A percentile compares a stretch with the other conserved stretches of the same genome.
Conservation (phyloP, 2,329 filamentous ascomycete genomes). For the Orbilia oligospora region DNA sequence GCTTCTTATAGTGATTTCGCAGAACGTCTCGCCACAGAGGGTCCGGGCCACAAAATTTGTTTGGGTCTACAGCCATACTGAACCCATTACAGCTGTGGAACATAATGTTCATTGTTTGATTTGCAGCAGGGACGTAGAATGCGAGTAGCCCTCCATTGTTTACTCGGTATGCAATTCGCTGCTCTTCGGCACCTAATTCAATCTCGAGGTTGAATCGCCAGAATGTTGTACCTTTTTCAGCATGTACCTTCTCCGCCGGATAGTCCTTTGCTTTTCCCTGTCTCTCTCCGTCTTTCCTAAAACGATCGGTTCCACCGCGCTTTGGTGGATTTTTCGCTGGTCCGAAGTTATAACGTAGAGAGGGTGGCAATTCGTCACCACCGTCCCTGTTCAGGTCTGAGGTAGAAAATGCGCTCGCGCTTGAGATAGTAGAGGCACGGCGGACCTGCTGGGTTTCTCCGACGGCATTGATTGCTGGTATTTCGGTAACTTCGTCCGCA, state of each 20-base stretch:
- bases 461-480: constrained; percentile 27
- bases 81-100: constrained; percentile 99
- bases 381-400: constrained; percentile 29
- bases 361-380: constrained; percentile 35
- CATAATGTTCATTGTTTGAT: constrained; percentile 97
- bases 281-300: constrained; percentile 81
- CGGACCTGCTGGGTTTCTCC: constrained; percentile 41
- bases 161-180: constrained; percentile 94
- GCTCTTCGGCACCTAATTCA: constrained; percentile 80
- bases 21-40: constrained; percentile 97
- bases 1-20: constrained; percentile 87
- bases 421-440: constrained; percentile 64
- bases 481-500: constrained; percentile 23
- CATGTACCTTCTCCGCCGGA: constrained; percentile 83
- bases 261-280: constrained; percentile 86
- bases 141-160: constrained; percentile 89
- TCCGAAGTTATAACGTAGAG: constrained; percentile 47
- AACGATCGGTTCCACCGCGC: constrained; percentile 42
- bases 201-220: constrained; percentile 98
- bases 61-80: constrained; percentile 81
- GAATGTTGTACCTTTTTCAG: constrained; percentile 90
- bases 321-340: constrained; percentile 46
- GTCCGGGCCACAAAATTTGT: constrained; percentile 90
- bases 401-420: constrained; percentile 68
- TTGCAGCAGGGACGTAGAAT: constrained; percentile 92